These are phyloP conservation scores for Pisolithus microcarpus DNA, from an alignment of 768 basidiomycete genomes.

Conservation along the genomic window DNA sequence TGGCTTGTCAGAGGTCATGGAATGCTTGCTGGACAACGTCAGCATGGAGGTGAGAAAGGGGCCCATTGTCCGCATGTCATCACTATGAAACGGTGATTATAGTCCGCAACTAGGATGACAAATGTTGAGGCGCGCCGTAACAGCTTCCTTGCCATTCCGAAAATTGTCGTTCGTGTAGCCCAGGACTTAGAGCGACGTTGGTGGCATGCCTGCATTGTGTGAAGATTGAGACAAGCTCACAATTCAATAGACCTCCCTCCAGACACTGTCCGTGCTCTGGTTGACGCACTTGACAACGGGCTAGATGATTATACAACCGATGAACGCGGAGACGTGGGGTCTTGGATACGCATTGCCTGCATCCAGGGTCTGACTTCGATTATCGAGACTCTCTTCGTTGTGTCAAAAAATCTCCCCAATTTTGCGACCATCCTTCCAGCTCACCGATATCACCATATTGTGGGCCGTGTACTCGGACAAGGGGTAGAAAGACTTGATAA, in stretches of 20 bases:
- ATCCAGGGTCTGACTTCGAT: constrained; percentile 56
- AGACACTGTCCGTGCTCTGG: constrained; percentile 38
- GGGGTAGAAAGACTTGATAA: constrained; percentile 88
- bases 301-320: constrained; percentile 88
- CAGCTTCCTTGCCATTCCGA: constrained; percentile 39
- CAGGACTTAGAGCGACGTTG: constrained; percentile 40
- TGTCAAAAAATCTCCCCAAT: constrained; percentile 34
- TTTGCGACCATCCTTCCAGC: constrained; percentile 58
- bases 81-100: constrained; percentile 15
- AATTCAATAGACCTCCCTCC: constrained; percentile 40
- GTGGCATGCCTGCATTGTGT: constrained; percentile 19
- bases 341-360: constrained; percentile 84
- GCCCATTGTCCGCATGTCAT: constrained; percentile 8
- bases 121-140: constrained; percentile 58
- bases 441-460: constrained; percentile 44
- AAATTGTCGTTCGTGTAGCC: constrained; percentile 40
- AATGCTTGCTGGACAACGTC: constrained; percentile 54
- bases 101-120: constrained; percentile 29
- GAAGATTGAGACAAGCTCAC: constrained; percentile 6
- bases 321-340: constrained; percentile 94
- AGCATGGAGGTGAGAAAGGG: constrained; percentile 42
- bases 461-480: constrained; percentile 77
- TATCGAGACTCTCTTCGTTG: constrained; percentile 43
- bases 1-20: constrained; percentile 46
- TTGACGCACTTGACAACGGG: constrained; percentile 57